Percentiles rank a stretch among this genome's conserved stretches.
Evolutionary conservation across 352 stramenopile genomes (phyloP).

Genomic region (Globisporangium polare): DNA sequence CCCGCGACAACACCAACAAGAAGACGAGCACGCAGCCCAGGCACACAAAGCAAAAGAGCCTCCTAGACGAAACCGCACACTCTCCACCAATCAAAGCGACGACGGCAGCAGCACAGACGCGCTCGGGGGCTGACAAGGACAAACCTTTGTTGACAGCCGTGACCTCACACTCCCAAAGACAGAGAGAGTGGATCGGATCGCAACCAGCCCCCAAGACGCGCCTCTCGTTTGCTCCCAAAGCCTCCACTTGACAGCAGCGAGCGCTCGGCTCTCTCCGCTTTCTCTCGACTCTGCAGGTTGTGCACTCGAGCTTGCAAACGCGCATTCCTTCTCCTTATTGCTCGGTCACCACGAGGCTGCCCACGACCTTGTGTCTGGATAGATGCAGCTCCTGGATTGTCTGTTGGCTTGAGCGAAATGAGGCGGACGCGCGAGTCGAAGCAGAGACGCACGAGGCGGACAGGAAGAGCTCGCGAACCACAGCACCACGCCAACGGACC

Average conservation of each 20-base stretch:
- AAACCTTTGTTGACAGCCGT: conserved; percentile 68
- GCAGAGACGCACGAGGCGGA: neutral
- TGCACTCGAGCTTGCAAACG: neutral
- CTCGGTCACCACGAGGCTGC: neutral
- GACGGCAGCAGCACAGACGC: neutral
- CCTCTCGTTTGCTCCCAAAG: neutral
- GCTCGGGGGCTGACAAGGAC: conserved; percentile 37
- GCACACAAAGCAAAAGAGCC: neutral
- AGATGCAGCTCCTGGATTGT: neutral
- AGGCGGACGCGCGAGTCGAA: neutral
- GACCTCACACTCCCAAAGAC: conserved; percentile 19
- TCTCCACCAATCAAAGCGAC: neutral
- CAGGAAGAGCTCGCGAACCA: neutral
- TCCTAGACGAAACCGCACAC: neutral
- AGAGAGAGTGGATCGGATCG: neutral
- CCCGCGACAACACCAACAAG: neutral
- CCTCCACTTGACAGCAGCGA: neutral
- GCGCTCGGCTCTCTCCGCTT: neutral
- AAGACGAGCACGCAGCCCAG: neutral
- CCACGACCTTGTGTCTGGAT: neutral
- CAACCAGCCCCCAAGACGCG: neutral
- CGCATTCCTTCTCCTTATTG: neutral
- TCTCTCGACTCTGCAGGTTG: neutral
- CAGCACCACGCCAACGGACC: neutral
- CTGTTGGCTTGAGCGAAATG: neutral